Conservation (phyloP, 2,329 filamentous ascomycete species). For the Pseudogymnoascus sp. region DNA sequence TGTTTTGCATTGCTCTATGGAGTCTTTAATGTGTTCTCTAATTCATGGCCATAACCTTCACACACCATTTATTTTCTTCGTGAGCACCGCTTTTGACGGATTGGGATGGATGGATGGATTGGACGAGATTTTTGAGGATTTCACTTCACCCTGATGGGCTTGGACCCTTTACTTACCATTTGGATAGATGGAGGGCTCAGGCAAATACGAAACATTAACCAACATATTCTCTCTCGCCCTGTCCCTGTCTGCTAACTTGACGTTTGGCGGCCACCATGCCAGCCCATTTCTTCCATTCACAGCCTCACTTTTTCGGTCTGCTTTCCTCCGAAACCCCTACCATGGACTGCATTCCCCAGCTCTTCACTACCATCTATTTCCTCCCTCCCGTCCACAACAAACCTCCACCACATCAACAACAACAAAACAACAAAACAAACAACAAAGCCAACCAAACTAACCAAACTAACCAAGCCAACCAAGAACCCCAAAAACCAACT, state of each 20-base stretch:
- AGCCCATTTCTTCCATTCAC: not conserved
- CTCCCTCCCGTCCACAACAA: too few relatives aligned
- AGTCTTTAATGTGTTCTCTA: not conserved
- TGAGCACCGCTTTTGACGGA: not conserved
- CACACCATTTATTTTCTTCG: not conserved
- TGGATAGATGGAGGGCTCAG: not conserved
- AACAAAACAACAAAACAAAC: too few relatives aligned
- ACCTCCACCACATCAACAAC: too few relatives aligned
- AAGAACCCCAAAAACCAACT: too few relatives aligned
- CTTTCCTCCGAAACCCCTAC: too few relatives aligned
- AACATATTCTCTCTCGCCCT: not conserved
- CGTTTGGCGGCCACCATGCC: not conserved
- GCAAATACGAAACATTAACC: not conserved
- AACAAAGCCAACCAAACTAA: too few relatives aligned
- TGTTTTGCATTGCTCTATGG: not conserved
- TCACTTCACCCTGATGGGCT: not conserved
- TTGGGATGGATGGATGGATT: not conserved
- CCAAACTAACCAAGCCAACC: too few relatives aligned
- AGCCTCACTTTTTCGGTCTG: not conserved
- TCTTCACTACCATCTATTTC: too few relatives aligned
- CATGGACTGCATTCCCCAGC: too few relatives aligned
- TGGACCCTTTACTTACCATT: too few relatives aligned
- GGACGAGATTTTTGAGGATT: not conserved
- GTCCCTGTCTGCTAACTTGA: not conserved
- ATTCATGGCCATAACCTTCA: not conserved